Percentiles rank a stretch among this genome's conserved stretches.
Evolutionary conservation across 495 filamentous ascomycete species (phyloP).

Genomic region (Penicillium turbatum): DNA sequence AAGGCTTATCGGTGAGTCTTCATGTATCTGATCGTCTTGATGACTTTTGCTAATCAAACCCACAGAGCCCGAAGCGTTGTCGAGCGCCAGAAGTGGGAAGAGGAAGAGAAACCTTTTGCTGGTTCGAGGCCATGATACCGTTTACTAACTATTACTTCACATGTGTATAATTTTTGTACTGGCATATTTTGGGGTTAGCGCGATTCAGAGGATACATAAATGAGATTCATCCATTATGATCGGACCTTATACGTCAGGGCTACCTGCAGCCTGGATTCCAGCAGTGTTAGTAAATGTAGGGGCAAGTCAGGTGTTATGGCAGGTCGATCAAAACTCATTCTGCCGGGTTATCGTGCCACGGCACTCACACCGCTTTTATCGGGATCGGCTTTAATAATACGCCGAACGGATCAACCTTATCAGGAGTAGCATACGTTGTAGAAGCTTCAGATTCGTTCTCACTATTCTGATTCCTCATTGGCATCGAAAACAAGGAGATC

Average conservation of each 20-base stretch:
- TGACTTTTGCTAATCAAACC: constrained; percentile 13
- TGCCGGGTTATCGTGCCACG: too few relatives aligned
- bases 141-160: constrained; percentile 6
- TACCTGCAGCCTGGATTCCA: too few relatives aligned
- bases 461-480: too few relatives aligned
- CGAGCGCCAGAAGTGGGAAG: constrained; percentile 45
- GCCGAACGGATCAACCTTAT: too few relatives aligned
- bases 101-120: constrained; percentile 42
- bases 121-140: constrained; percentile 21
- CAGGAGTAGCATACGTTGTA: too few relatives aligned
- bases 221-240: neutral
- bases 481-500: too few relatives aligned
- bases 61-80: constrained; percentile 41
- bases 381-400: too few relatives aligned
- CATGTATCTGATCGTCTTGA: neutral
- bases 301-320: neutral
- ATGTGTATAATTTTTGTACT: constrained; percentile 15
- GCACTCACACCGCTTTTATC: too few relatives aligned
- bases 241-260: too few relatives aligned
- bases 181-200: constrained; percentile 14
- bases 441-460: too few relatives aligned
- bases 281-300: neutral
- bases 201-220: constrained; percentile 11
- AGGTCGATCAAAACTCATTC: too few relatives aligned
- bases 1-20: constrained; percentile 55